Evolutionary conservation across 352 stramenopile genomes (phyloP), one percentile per base, ranked within the genome.

Genomic region (Phytophthora tubulina): DNA sequence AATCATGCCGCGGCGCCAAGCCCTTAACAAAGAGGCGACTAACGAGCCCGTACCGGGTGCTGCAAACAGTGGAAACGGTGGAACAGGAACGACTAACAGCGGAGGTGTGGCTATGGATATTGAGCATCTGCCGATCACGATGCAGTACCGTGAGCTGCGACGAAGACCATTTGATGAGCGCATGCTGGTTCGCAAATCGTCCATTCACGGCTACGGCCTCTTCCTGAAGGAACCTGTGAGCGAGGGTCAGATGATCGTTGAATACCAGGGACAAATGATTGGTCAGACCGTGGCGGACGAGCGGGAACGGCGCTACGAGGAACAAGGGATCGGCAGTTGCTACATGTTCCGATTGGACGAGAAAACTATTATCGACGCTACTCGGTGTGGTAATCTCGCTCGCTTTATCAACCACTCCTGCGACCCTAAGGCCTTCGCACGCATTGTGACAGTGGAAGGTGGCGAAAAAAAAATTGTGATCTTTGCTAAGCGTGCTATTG

Each of bases 351-450:
- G 21, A 27, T 27, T 27, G 21, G 21, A 27, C 21, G 21, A 27
- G 21, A 27, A 46, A 93, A 90, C 86, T 14, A 98, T 99, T 67
- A 97, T 99, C 32, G 96, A 99, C 61, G 96, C 96, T 1, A 99
- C 96, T 13, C 89, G 85, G 11, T 95, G 87, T 53, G 96, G 96
- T 13, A 98, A 97, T 55, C 84, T 99, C 59, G 96, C 94, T n/a
- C 87, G 96, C 2, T 99, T 99, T 63, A 99, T 99, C 82, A 99
- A 99, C 78, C 96, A 99, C 70, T 98, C 90, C 55, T 99, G 96
- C 69, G 85, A 97, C 49, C 92, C 95, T 0, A 99, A 99, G 75
- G 94, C 94, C 10, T 46, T 64, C 21, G 95, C 95, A n/a, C 94
- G 97, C 21, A 86, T 98, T 3, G 91, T 96, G 27, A 62, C 72